Conservation (phyloP, 805 yeast genomes). For the Wickerhamiella parazyma region DNA sequence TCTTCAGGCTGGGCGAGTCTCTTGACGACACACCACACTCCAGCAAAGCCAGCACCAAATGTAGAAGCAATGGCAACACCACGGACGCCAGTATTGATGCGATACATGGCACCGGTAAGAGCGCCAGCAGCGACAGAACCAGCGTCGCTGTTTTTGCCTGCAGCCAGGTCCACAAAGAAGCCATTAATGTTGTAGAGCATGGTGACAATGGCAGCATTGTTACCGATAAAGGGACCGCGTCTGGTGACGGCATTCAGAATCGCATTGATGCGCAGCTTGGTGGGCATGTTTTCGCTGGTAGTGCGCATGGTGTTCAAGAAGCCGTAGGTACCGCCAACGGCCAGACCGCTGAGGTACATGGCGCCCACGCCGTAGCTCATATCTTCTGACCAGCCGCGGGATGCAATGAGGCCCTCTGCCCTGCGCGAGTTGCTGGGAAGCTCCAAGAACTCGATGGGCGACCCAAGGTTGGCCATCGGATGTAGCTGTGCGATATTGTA, state of each 20-base stretch:
- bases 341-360: constrained; percentile 69
- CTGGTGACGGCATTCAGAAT: constrained; percentile 83
- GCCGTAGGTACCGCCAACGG: constrained; percentile 82
- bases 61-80: constrained; percentile 83
- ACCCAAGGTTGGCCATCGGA: constrained; percentile 84
- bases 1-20: constrained; percentile 19
- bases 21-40: constrained; percentile 82
- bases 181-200: constrained; percentile 76
- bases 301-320: constrained; percentile 70
- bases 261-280: constrained; percentile 76
- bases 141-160: constrained; percentile 72
- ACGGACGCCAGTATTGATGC: constrained; percentile 67
- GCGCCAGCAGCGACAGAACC: constrained; percentile 87
- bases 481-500: constrained; percentile 37
- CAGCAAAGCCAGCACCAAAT: constrained; percentile 80
- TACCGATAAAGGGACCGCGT: constrained; percentile 92
- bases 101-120: constrained; percentile 80
- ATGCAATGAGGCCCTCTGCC: constrained; percentile 78
- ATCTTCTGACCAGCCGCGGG: constrained; percentile 97
- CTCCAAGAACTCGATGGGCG: constrained; percentile 79
- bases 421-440: constrained; percentile 36
- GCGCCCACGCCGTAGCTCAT: constrained; percentile 97
- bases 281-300: constrained; percentile 62
- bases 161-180: constrained; percentile 51
- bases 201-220: constrained; percentile 89